These are phyloP conservation scores for Aspergillus pseudotamarii DNA, from an alignment of 2,329 filamentous ascomycete genomes.

Conservation along the genomic window DNA sequence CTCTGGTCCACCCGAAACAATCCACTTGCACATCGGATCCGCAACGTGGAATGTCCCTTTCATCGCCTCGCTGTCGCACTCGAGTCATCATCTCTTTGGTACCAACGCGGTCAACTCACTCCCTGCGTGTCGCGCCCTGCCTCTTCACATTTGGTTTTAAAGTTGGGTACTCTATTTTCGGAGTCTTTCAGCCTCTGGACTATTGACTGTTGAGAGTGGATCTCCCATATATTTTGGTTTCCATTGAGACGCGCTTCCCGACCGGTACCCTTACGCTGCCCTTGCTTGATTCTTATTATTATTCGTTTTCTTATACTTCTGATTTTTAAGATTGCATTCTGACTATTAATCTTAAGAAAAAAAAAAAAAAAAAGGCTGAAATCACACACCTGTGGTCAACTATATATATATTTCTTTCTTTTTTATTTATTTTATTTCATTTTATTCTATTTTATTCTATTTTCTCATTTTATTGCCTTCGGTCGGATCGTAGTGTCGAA, in stretches of 20 bases:
- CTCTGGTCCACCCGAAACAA: slow-evolving; percentile 3
- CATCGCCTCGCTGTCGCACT: slow-evolving; percentile 16
- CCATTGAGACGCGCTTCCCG: slow-evolving; percentile 18
- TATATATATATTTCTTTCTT: background rate
- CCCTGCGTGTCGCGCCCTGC: slow-evolving; percentile 19
- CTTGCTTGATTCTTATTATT: slow-evolving; percentile 11
- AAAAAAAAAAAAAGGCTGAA: background rate
- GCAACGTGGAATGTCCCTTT: slow-evolving; percentile 24
- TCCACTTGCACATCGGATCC: slow-evolving; percentile 4
- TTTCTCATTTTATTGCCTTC: background rate
- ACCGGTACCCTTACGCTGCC: slow-evolving; percentile 8
- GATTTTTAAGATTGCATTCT: background rate
- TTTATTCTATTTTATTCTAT: background rate
- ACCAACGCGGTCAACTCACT: slow-evolving; percentile 16
- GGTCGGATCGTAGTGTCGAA: background rate
- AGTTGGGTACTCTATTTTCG: slow-evolving; percentile 15
- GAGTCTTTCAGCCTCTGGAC: slow-evolving; percentile 7
- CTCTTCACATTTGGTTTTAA: slow-evolving; percentile 11
- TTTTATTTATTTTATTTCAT: too few species aligned
- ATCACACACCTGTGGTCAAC: background rate
- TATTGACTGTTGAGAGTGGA: slow-evolving; percentile 13
- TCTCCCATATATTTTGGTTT: slow-evolving; percentile 5
- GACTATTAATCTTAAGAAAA: background rate
- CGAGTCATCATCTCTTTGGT: slow-evolving; percentile 12
- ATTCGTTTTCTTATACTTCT: slow-evolving; percentile 7